Evolutionary conservation across 73 alveolate species (phyloP).

Genomic region (Paramecium sexaurelia): DNA sequence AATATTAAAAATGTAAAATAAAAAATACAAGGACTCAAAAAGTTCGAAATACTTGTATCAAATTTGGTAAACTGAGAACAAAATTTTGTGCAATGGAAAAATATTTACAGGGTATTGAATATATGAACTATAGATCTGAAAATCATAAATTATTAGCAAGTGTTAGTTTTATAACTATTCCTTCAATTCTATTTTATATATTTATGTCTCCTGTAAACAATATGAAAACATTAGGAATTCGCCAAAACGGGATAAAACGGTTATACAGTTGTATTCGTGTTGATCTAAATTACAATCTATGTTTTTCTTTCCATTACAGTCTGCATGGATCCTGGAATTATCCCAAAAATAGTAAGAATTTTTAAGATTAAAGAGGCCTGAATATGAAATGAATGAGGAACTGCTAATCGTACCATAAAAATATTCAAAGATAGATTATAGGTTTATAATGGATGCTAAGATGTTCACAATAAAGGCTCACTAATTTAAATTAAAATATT

Average conservation of each 20-base stretch:
- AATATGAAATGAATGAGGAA: conserved; percentile 68
- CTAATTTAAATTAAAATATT: conserved; percentile 60
- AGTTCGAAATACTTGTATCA: conserved; percentile 15
- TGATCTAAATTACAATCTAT: not conserved
- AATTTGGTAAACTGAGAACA: conserved; percentile 63
- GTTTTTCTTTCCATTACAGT: conserved; percentile 32
- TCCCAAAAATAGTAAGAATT: conserved; percentile 59
- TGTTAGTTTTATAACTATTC: conserved; percentile 54
- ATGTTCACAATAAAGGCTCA: conserved; percentile 35
- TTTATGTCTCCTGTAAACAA: conserved; percentile 62
- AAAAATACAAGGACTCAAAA: conserved; percentile 3
- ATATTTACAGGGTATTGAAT: conserved; percentile 61
- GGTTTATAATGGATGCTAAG: conserved; percentile 12
- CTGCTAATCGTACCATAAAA: conserved; percentile 49
- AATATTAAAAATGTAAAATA: not conserved
- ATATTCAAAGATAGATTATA: not conserved
- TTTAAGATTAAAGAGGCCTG: conserved; percentile 21
- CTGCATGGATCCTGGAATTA: conserved; percentile 64
- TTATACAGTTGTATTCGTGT: conserved; percentile 32
- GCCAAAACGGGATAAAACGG: conserved; percentile 2
- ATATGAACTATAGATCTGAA: conserved; percentile 56
- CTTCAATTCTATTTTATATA: conserved; percentile 57
- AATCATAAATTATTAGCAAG: conserved; percentile 64
- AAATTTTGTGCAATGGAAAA: conserved; percentile 50
- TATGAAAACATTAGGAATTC: conserved; percentile 6